These are phyloP conservation scores for Tolypocladium guangdongense DNA, from an alignment of 2,329 filamentous ascomycete genomes.

Conservation along the genomic window DNA sequence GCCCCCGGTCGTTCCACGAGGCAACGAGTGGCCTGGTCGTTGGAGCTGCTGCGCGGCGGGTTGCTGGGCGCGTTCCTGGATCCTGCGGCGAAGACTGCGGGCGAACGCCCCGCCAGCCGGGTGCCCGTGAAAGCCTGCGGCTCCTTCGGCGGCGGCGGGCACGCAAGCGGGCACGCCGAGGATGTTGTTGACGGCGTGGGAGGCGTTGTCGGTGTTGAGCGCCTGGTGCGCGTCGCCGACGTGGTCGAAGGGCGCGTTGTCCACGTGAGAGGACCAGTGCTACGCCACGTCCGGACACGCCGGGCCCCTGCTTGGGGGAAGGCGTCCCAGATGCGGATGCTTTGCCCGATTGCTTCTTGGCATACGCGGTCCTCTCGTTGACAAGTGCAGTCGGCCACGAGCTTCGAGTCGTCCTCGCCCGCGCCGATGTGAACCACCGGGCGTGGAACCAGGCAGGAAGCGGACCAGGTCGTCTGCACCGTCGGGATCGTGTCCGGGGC, in stretches of 20 bases:
- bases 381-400: conserved; percentile 39
- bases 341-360: conserved; percentile 27
- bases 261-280: conserved; percentile 10
- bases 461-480: conserved; percentile 38
- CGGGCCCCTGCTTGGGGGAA: conserved; percentile 5
- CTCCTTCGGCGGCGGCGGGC: conserved; percentile 10
- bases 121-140: conserved; percentile 9
- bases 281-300: conserved; percentile 19
- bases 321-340: conserved; percentile 41
- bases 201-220: conserved; percentile 8
- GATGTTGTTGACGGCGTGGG: conserved; percentile 10
- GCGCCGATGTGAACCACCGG: conserved; percentile 42
- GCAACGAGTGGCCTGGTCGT: conserved; percentile 7
- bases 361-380: conserved; percentile 34
- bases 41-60: conserved; percentile 1
- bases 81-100: conserved; percentile 9
- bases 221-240: conserved; percentile 9
- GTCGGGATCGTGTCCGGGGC: conserved; percentile 37
- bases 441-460: conserved; percentile 43
- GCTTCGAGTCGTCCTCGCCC: conserved; percentile 35
- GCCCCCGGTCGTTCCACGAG: conserved; percentile 10
- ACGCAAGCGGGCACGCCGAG: conserved; percentile 13
- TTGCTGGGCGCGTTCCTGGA: conserved; percentile 8
- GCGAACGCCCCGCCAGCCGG: conserved; percentile 3
- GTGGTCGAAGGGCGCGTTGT: conserved; percentile 8